phyloP scores from a whole-genome alignment of 306 rosid genomes.

The Urtica urens region DNA sequence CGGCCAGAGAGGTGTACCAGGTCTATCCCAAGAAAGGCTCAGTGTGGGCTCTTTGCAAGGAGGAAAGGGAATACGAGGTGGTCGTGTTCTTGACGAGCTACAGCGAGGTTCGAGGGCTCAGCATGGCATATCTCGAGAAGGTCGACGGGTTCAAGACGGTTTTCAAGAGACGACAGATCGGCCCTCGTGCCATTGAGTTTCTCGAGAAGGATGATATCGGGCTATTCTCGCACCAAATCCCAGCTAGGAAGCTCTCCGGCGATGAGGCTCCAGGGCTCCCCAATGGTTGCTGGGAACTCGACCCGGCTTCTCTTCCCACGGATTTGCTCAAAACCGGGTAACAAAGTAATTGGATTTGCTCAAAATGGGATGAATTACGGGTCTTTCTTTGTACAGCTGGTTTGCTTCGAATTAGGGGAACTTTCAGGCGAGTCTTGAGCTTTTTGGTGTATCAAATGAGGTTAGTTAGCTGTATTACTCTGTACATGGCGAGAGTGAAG shows the following conservation, averaged over 20 bases:
- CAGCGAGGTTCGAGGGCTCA: constrained; percentile 59
- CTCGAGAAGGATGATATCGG: constrained; percentile 40
- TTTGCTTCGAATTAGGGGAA: no score
- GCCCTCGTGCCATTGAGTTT: constrained; percentile 55
- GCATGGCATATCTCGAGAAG: constrained; percentile 84
- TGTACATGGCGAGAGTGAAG: no score
- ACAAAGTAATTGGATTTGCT: no score
- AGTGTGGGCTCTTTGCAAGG: constrained; percentile 71
- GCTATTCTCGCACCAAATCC: constrained; percentile 79
- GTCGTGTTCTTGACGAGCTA: constrained; percentile 59
- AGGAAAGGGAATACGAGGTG: constrained; percentile 45
- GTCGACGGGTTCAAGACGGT: constrained; percentile 73
- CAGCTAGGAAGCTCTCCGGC: constrained; percentile 57
- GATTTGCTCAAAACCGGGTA: constrained; percentile 30
- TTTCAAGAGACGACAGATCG: constrained; percentile 68
- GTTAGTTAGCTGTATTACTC: no score
- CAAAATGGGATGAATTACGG: no score
- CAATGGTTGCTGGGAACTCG: constrained; percentile 86
- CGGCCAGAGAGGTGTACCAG: constrained; percentile 49
- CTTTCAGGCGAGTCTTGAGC: no score
- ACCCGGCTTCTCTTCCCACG: constrained; percentile 90
- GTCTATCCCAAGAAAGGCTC: constrained; percentile 87
- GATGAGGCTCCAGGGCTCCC: constrained; percentile 39
- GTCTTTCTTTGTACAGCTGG: no score
- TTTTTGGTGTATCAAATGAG: no score